Conservation (phyloP, 2,329 filamentous ascomycete species). For the Pyrenochaeta sp. region DNA sequence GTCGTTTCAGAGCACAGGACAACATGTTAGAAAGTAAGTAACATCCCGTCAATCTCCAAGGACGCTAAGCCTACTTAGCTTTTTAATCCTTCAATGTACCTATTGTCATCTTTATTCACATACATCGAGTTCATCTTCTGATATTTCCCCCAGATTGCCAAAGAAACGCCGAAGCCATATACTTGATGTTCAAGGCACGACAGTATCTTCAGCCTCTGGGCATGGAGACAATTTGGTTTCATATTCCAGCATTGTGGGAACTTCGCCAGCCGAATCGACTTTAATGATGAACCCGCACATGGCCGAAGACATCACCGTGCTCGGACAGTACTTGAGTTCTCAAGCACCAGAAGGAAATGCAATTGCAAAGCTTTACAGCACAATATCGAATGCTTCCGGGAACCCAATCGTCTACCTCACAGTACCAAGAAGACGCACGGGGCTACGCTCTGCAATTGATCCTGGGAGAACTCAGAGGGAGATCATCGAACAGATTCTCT, state of each 20-base stretch:
- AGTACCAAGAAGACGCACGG: conserved; percentile 22
- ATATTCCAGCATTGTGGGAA: conserved; percentile 9
- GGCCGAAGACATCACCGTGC: conserved; percentile 29
- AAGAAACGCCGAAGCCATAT: conserved; percentile 7
- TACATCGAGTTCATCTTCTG: neutral
- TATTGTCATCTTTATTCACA: neutral
- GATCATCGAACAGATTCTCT: conserved; percentile 26
- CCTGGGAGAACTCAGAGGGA: conserved; percentile 24
- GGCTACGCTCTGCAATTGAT: conserved; percentile 15
- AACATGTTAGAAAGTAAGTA: neutral
- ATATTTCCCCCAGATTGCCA: neutral
- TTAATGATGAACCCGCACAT: conserved; percentile 32
- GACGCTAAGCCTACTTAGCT: neutral
- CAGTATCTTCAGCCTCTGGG: neutral
- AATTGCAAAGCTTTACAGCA: conserved; percentile 14
- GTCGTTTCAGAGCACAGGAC: neutral
- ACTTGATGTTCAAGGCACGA: too few species aligned
- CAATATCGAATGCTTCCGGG: conserved; percentile 20
- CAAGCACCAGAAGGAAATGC: conserved; percentile 1
- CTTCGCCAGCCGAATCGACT: conserved; percentile 23
- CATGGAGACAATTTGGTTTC: conserved; percentile 1
- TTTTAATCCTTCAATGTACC: neutral
- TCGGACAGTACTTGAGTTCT: conserved; percentile 26
- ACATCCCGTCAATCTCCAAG: neutral
- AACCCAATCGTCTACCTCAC: conserved; percentile 29